A percentile compares a stretch with the other conserved stretches of the same genome.
Conservation (phyloP, 1,284 basidiomycete species). For the Agaricales sp. region DNA sequence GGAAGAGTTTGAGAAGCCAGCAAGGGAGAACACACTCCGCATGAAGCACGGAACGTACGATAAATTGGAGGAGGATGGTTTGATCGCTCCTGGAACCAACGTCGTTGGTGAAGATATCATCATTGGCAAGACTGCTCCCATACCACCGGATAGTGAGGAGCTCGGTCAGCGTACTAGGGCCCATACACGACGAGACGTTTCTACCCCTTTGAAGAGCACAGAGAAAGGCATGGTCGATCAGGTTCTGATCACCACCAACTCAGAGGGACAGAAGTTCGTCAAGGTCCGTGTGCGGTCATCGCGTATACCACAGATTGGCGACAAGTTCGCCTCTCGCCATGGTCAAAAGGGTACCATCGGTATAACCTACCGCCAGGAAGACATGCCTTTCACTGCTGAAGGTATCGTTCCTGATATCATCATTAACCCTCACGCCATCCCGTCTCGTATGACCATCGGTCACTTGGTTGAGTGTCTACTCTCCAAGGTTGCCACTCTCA, state of each 20-base stretch:
- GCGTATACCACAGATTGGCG: constrained; percentile 93
- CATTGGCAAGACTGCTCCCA: constrained; percentile 97
- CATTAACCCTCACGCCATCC: constrained; percentile 99
- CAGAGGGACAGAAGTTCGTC: constrained; percentile 95
- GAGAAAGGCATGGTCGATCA: constrained; percentile 98
- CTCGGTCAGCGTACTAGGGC: constrained; percentile 88
- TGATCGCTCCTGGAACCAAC: constrained; percentile 92
- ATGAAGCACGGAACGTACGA: constrained; percentile 99
- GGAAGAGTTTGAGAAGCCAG: constrained; percentile 97
- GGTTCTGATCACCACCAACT: constrained; percentile 93
- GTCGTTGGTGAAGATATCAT: constrained; percentile 98
- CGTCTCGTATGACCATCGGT: constrained; percentile 99
- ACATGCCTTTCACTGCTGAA: constrained; percentile 98
- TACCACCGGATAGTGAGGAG: constrained; percentile 95
- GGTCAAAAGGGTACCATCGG: constrained; percentile 99
- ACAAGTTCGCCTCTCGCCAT: constrained; percentile 99
- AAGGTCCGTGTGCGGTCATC: constrained; percentile 96
- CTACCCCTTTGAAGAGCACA: constrained; percentile 95
- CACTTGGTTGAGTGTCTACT: constrained; percentile 98
- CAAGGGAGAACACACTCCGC: constrained; percentile 84
- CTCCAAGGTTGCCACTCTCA: constrained; percentile 93
- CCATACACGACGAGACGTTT: constrained; percentile 90
- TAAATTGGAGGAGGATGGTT: constrained; percentile 93
- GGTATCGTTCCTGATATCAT: constrained; percentile 95
- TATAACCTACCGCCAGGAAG: constrained; percentile 98